A percentile compares a stretch with the other conserved stretches of the same genome.
phyloP scores from a whole-genome alignment of 345 rosid genomes.

The Eucalyptus camaldulensis region DNA sequence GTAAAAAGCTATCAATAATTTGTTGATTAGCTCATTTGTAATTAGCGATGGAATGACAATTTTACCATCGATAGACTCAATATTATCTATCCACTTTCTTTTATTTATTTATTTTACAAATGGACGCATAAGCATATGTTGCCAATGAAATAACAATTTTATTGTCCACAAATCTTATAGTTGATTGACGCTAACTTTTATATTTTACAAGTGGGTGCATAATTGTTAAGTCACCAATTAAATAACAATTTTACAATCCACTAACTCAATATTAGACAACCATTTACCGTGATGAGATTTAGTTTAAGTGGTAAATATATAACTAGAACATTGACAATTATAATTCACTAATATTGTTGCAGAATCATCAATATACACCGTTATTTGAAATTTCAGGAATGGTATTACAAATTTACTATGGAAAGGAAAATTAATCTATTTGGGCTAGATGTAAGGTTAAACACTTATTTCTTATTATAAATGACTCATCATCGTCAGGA shows the following conservation, averaged over 20 bases:
- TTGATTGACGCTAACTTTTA: background rate
- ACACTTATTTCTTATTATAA: background rate
- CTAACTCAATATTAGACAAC: background rate
- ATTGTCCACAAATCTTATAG: background rate
- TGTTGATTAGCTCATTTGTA: background rate
- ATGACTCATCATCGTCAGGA: background rate
- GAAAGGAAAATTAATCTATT: background rate
- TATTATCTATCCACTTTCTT: background rate
- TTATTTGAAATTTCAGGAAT: background rate
- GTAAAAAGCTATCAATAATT: too few species aligned
- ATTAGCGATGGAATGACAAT: background rate
- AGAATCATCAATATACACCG: background rate
- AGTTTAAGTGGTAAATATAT: background rate
- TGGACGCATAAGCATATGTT: accelerated
- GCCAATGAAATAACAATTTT: background rate
- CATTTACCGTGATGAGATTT: background rate
- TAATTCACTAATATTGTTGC: background rate
- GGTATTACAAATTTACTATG: background rate
- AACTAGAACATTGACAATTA: too few species aligned
- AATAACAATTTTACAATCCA: background rate
- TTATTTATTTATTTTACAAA: background rate
- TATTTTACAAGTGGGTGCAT: background rate
- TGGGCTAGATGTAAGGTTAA: background rate
- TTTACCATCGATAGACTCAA: background rate
- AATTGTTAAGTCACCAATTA: background rate